A percentile compares a stretch with the other conserved stretches of the same genome.
These are phyloP conservation scores for Chloropicon primus DNA, from an alignment of 139 green algal genomes.

Conservation along the genomic window DNA sequence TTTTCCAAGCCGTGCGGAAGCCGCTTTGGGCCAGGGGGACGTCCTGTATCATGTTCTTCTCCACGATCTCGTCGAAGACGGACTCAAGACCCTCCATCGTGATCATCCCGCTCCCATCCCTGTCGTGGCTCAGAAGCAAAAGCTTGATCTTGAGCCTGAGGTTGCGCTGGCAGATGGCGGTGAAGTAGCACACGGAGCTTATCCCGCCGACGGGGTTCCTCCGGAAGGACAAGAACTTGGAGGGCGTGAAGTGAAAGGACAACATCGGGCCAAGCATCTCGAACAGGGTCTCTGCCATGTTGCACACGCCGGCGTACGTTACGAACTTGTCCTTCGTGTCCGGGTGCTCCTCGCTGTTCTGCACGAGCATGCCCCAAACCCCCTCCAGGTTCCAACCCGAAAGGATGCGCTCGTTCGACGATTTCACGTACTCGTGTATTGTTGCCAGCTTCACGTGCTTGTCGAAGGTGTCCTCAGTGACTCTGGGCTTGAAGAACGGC, in stretches of 20 bases:
- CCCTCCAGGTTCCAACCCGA: neutral
- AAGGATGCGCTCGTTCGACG: neutral
- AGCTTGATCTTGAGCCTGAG: neutral
- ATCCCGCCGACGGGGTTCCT: neutral
- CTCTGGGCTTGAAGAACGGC: neutral
- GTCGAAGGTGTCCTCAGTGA: neutral
- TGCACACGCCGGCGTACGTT: neutral
- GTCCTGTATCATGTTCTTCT: constrained; percentile 19
- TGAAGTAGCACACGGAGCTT: neutral
- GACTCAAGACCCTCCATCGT: constrained; percentile 32
- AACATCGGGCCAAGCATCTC: neutral
- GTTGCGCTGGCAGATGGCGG: neutral
- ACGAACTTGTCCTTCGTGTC: neutral
- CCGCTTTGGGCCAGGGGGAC: constrained; percentile 13
- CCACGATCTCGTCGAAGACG: constrained; percentile 27
- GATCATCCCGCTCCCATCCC: constrained; percentile 24
- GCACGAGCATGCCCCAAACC: neutral
- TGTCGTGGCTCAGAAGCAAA: constrained; percentile 36
- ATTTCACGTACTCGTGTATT: neutral
- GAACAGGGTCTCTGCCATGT: neutral
- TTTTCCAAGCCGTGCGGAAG: constrained; percentile 13
- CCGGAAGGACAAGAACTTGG: neutral
- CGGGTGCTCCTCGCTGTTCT: neutral
- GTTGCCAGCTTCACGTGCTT: neutral
- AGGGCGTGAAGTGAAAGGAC: neutral